Evolutionary conservation across 176 grass and related monocot species (phyloP).

Genomic region (Ensete glaucum): DNA sequence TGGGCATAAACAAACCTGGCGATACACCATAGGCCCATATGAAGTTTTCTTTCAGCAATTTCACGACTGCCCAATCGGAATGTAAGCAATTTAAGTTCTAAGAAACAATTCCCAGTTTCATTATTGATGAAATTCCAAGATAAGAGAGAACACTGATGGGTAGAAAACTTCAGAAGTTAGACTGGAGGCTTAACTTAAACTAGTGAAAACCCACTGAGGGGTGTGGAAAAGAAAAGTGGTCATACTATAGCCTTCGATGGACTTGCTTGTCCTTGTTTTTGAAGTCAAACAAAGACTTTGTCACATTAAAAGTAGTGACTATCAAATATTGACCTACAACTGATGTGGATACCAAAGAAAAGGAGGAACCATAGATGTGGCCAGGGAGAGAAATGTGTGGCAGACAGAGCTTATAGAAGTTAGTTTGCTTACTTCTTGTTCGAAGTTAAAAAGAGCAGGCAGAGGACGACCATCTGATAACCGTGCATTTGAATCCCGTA

Average conservation of each 20-base stretch:
- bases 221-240: too few species aligned
- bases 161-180: too few species aligned
- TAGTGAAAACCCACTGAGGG: too few species aligned
- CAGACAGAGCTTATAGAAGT: neutral
- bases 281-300: too few species aligned
- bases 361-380: neutral
- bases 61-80: too few species aligned
- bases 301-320: neutral
- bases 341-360: neutral
- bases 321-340: neutral
- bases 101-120: too few species aligned
- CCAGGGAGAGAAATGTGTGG: neutral
- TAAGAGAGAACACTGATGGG: too few species aligned
- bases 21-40: too few species aligned
- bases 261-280: neutral
- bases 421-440: constrained; percentile 56
- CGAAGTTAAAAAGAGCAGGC: constrained; percentile 63
- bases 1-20: too few species aligned
- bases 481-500: constrained; percentile 55
- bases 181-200: too few species aligned
- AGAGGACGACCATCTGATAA: constrained; percentile 66
- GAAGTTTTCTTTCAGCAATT: too few species aligned
- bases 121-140: too few species aligned
- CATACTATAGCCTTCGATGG: neutral
- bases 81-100: neutral